Evolutionary conservation across 805 yeast genomes (phyloP).

Genomic region (Yamadazyma insecticola): DNA sequence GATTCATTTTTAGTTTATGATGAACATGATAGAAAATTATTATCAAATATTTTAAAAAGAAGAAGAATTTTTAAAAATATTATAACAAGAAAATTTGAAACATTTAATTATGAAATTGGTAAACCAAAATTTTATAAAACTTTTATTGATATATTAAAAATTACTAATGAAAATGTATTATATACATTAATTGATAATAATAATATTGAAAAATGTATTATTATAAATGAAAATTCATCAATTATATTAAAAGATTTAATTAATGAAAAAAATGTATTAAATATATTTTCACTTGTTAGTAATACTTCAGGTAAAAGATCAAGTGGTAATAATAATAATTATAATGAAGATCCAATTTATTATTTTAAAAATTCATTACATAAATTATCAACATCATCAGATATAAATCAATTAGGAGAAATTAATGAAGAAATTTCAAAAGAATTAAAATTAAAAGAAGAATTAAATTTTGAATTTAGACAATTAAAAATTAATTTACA

Average conservation of each 20-base stretch:
- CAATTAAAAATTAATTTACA: constrained; percentile 6
- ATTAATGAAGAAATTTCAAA: constrained; percentile 4
- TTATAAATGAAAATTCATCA: too few species aligned
- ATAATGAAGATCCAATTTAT: constrained; percentile 50
- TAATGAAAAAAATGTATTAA: constrained; percentile 31
- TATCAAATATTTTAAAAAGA: constrained; percentile 24
- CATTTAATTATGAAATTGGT: constrained; percentile 47
- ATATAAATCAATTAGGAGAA: constrained; percentile 1
- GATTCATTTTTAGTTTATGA: constrained; percentile 66
- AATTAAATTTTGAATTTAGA: constrained; percentile 3
- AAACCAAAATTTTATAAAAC: constrained; percentile 44
- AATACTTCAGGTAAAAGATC: constrained; percentile 43
- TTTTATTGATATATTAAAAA: constrained; percentile 56
- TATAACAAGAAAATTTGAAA: constrained; percentile 50
- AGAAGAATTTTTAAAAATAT: constrained; percentile 33
- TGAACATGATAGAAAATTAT: constrained; percentile 48
- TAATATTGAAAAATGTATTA: constrained; percentile 53
- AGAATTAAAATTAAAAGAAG: neutral
- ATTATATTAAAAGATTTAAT: constrained; percentile 41
- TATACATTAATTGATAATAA: constrained; percentile 62
- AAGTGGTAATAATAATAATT: constrained; percentile 33
- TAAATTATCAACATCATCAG: constrained; percentile 7
- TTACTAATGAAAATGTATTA: constrained; percentile 50
- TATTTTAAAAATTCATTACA: constrained; percentile 20
- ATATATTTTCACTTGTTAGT: constrained; percentile 41